Evolutionary conservation across 164 flowering plant genomes (phyloP), one percentile per base, ranked within the genome.

Genomic region (Magnolia sinica): DNA sequence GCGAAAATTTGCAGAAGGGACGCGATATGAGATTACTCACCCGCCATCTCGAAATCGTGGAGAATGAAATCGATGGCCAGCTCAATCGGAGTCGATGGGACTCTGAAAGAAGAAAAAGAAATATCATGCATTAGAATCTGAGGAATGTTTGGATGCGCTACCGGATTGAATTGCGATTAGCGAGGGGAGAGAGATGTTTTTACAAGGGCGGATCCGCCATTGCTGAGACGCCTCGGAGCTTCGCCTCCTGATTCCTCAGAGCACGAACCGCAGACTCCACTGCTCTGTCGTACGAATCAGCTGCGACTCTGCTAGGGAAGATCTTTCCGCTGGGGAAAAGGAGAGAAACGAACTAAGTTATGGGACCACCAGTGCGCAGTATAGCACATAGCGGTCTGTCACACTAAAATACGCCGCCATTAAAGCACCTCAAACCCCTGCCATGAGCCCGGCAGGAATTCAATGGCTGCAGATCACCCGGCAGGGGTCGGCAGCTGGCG

Each of bases 31-130:
- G 45, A 37, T 37, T 37, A 80, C 84, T 77, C 7, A 91, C 98
- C 98, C 81, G 98, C 92, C 97, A 92, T 94, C 85, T 94, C 97
- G 80, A 94, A 94, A 80, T 94, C 98, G 74, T 94, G 98, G 9
- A 94, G 96, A 22, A 94, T 86, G 83, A 92, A 95, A 81, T 95
- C 98, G 79, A 95, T 95, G 74, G 98, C 98, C 49, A 95, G 92
- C 81, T 95, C 98, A 64, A 95, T 91, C 0, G 98, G 98, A 14
- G 94, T 91, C 75, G 84, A 87, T 0, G 97, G 95, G 24, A 75
- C 7, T 23, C 98, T 95, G 79, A 52, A 11, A 73, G 61, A 16
- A 16, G 61, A 3, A 55, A 55, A 55, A 16, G 18, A 55, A 55
- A 55, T 11, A 55, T 55, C 18, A 10, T 55, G 18, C 13, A 55